Conservation (phyloP, 768 basidiomycete species). For the Cystofilobasidium bisporidii region DNA sequence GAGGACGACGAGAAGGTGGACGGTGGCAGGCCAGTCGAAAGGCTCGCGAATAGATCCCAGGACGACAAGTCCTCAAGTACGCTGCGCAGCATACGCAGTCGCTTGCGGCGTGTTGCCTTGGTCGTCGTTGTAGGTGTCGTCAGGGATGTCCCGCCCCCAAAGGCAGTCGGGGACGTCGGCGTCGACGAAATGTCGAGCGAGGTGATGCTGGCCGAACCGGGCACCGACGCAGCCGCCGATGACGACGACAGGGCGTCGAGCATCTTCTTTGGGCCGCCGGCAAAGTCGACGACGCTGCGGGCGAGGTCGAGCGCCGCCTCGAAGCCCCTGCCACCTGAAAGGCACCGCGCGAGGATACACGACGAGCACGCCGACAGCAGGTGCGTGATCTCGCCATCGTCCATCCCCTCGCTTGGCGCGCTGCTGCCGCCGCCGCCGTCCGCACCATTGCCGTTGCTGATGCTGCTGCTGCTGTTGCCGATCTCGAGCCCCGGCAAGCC, state of each 20-base stretch:
- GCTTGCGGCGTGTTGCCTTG: not conserved
- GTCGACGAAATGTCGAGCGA: not conserved
- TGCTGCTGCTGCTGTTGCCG: not conserved
- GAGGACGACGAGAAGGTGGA: not conserved
- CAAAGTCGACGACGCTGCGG: not conserved
- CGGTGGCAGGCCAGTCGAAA: not conserved
- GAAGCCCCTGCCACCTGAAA: not conserved
- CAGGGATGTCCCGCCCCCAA: not conserved
- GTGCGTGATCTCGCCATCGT: not conserved
- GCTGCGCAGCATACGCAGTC: not conserved
- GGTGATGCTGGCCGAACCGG: not conserved
- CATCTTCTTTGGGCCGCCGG: not conserved
- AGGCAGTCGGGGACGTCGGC: not conserved
- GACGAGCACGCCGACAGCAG: not conserved
- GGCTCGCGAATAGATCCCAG: not conserved
- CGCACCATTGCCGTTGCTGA: not conserved
- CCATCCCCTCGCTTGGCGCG: too few species aligned
- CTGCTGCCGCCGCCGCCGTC: too few species aligned
- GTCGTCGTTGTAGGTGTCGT: not conserved
- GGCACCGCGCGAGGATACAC: not conserved
- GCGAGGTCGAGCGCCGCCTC: not conserved
- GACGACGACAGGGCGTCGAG: not conserved
- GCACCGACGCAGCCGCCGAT: not conserved
- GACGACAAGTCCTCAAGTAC: not conserved
- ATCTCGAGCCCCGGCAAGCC: not conserved